Evolutionary conservation across 2,329 filamentous ascomycete genomes (phyloP).

Genomic region (Ceratocystis variospora): DNA sequence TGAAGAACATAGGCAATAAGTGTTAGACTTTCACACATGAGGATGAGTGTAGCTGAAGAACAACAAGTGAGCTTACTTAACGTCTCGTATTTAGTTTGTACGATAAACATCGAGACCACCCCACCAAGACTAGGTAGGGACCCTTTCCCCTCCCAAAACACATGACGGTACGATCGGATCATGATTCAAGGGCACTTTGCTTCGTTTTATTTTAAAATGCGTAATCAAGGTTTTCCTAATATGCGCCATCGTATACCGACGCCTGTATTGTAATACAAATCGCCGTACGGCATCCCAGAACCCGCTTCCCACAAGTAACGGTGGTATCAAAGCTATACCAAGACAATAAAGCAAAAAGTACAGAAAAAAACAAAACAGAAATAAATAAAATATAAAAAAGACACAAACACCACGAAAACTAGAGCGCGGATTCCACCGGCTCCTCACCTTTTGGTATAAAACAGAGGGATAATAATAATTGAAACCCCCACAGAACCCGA

Average conservation of each 20-base stretch:
- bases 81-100: not conserved
- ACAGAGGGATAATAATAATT: not conserved
- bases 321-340: not conserved
- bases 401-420: not conserved
- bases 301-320: not conserved
- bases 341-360: not conserved
- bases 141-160: not conserved
- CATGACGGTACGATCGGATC: not conserved
- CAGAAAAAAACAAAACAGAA: not conserved
- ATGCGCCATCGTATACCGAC: constrained; percentile 9
- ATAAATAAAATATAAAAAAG: not conserved
- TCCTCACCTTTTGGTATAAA: constrained; percentile 6
- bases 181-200: not conserved
- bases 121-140: not conserved
- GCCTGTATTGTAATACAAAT: constrained; percentile 3
- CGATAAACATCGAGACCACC: not conserved
- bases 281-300: not conserved
- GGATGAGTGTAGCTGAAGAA: not conserved
- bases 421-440: not conserved
- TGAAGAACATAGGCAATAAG: not conserved
- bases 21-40: not conserved
- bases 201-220: not conserved
- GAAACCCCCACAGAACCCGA: not conserved
- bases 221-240: not conserved
- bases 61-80: not conserved